Conservation (phyloP, 345 rosid species). For the Lumnitzera littorea region DNA sequence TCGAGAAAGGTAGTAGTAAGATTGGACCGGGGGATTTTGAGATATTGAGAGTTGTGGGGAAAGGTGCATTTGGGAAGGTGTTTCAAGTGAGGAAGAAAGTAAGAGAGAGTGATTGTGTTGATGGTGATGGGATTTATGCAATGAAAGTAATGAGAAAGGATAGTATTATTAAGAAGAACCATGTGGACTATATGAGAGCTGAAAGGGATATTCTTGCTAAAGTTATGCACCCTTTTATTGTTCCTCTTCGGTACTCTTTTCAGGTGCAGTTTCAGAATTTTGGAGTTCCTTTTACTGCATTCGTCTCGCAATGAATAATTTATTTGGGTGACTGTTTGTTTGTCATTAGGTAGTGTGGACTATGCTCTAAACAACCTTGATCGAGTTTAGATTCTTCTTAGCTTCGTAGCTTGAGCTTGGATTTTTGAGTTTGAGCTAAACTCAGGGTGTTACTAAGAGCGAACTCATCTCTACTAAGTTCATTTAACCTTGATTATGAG, state of each 20-base stretch:
- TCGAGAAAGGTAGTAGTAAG: conserved; percentile 6
- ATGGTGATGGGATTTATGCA: conserved; percentile 63
- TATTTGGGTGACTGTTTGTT: too few relatives aligned
- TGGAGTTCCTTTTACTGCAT: background rate
- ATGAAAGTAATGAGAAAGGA: conserved; percentile 79
- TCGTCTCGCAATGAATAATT: background rate
- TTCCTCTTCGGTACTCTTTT: conserved; percentile 68
- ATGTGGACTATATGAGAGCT: conserved; percentile 71
- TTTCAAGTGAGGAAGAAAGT: conserved; percentile 50
- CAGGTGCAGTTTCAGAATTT: conserved; percentile 32
- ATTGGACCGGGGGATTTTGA: conserved; percentile 58
- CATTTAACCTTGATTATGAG: too few relatives aligned
- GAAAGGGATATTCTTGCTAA: conserved; percentile 70
- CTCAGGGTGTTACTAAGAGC: too few relatives aligned
- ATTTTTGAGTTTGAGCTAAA: too few relatives aligned
- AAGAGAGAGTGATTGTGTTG: conserved; percentile 12
- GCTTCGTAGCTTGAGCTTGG: too few relatives aligned
- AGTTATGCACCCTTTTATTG: conserved; percentile 61
- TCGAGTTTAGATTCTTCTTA: too few relatives aligned
- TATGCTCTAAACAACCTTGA: too few relatives aligned
- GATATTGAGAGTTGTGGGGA: conserved; percentile 56
- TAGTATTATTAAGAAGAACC: conserved; percentile 57
- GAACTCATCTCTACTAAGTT: too few relatives aligned
- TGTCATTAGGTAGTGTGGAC: too few relatives aligned
- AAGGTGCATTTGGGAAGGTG: conserved; percentile 70